These are phyloP conservation scores for Trypanosoma theileri DNA, from an alignment of 208 protist species.

Conservation along the genomic window DNA sequence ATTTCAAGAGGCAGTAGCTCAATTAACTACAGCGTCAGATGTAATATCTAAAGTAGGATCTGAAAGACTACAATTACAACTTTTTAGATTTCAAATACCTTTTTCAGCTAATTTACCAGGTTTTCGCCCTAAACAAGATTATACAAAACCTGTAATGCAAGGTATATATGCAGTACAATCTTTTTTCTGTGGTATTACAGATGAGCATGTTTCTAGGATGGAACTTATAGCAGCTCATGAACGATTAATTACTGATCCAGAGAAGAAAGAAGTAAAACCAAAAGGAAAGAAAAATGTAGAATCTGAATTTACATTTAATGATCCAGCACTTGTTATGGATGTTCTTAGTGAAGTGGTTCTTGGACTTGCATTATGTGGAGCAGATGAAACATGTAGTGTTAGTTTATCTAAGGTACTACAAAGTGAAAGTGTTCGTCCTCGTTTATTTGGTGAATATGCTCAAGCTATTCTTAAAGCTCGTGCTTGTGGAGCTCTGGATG, in stretches of 20 bases:
- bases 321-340: conserved; percentile 57
- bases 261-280: conserved; percentile 30
- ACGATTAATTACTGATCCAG: conserved; percentile 27
- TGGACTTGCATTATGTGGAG: conserved; percentile 53
- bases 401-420: conserved; percentile 21
- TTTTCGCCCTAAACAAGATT: conserved; percentile 27
- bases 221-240: conserved; percentile 29
- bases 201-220: conserved; percentile 11
- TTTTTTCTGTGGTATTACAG: conserved; percentile 31
- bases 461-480: conserved; percentile 33
- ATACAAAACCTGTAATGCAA: conserved; percentile 23
- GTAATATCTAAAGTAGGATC: conserved; percentile 43
- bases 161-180: conserved; percentile 27
- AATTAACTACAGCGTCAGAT: conserved; percentile 47
- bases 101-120: conserved; percentile 5
- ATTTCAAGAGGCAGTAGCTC: conserved; percentile 41
- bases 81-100: conserved; percentile 51
- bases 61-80: conserved; percentile 71
- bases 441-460: conserved; percentile 49
- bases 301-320: conserved; percentile 24
- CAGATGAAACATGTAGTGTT: conserved; percentile 30
- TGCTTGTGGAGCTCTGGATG: conserved; percentile 26
- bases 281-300: conserved; percentile 20
- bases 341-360: conserved; percentile 74
- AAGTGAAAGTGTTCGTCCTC: conserved; percentile 39